These are phyloP conservation scores for Dactylellina drechsleri DNA, from an alignment of 2,329 filamentous ascomycete genomes.

Conservation along the genomic window DNA sequence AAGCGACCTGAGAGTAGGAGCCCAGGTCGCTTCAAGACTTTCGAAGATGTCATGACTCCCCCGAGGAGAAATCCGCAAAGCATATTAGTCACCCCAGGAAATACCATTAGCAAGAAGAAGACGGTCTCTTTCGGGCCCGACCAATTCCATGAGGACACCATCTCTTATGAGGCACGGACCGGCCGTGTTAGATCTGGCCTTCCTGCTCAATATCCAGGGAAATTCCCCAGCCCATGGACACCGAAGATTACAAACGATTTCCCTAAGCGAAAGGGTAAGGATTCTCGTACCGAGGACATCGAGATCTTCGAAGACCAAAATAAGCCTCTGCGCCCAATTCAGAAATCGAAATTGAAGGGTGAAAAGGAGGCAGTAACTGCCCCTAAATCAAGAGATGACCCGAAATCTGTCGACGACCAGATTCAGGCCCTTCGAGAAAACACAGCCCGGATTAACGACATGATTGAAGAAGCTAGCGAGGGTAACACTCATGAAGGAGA, in stretches of 20 bases:
- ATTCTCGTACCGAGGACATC: slow-evolving; percentile 49
- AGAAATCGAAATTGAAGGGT: slow-evolving; percentile 42
- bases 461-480: slow-evolving; percentile 56
- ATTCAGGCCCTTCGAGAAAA: slow-evolving; percentile 56
- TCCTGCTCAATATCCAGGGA: slow-evolving; percentile 66
- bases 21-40: slow-evolving; percentile 24
- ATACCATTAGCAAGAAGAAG: slow-evolving; percentile 65
- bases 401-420: slow-evolving; percentile 45
- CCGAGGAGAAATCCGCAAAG: slow-evolving; percentile 63
- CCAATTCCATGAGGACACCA: slow-evolving; percentile 65
- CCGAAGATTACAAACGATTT: slow-evolving; percentile 60
- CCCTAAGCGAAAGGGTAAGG: slow-evolving; percentile 43
- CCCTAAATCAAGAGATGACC: slow-evolving; percentile 20
- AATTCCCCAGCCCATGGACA: slow-evolving; percentile 67
- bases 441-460: slow-evolving; percentile 57
- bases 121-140: slow-evolving; percentile 66
- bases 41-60: slow-evolving; percentile 32
- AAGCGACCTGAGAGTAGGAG: slow-evolving; percentile 36
- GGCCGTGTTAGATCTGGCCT: slow-evolving; percentile 63
- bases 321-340: slow-evolving; percentile 25
- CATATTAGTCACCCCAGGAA: slow-evolving; percentile 68
- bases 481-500: slow-evolving; percentile 43
- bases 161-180: slow-evolving; percentile 62
- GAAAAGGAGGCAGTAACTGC: slow-evolving; percentile 7
- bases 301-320: slow-evolving; percentile 55